Evolutionary conservation across 768 basidiomycete genomes (phyloP).

Genomic region (Xerocomellus dryophilus): DNA sequence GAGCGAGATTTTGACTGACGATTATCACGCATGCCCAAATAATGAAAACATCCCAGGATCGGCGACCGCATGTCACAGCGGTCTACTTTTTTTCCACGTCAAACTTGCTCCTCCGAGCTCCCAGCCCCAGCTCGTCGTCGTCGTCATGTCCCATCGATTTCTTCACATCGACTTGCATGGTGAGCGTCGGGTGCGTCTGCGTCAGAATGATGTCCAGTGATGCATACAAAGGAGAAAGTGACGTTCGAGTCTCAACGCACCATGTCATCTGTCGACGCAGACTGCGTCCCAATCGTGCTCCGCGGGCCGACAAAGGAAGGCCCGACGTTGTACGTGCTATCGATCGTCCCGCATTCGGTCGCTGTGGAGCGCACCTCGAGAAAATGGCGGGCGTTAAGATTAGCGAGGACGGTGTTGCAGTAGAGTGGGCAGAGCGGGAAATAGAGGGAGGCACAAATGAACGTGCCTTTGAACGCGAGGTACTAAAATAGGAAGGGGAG

Average conservation of each 20-base stretch:
- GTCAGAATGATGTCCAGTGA: neutral
- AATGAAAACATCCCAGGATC: neutral
- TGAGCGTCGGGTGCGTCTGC: neutral
- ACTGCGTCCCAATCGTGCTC: neutral
- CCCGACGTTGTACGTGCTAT: neutral
- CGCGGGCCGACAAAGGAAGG: neutral
- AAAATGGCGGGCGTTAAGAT: slow-evolving; percentile 8
- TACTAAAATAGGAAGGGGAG: neutral
- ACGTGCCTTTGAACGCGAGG: neutral
- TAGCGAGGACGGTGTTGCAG: slow-evolving; percentile 11
- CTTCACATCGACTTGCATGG: neutral
- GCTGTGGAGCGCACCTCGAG: neutral
- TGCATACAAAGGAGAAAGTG: neutral
- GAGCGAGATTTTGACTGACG: neutral
- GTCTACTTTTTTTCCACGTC: neutral
- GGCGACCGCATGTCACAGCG: neutral
- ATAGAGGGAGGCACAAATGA: slow-evolving; percentile 3
- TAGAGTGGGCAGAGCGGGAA: slow-evolving; percentile 10
- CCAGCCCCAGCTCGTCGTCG: neutral
- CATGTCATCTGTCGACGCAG: neutral
- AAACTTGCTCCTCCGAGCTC: neutral
- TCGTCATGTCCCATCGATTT: neutral
- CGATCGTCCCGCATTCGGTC: neutral
- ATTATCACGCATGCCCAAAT: neutral
- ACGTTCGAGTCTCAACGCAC: neutral